Conservation (phyloP, 2,329 filamentous ascomycete species). For the Fusarium pseudonygamai region DNA sequence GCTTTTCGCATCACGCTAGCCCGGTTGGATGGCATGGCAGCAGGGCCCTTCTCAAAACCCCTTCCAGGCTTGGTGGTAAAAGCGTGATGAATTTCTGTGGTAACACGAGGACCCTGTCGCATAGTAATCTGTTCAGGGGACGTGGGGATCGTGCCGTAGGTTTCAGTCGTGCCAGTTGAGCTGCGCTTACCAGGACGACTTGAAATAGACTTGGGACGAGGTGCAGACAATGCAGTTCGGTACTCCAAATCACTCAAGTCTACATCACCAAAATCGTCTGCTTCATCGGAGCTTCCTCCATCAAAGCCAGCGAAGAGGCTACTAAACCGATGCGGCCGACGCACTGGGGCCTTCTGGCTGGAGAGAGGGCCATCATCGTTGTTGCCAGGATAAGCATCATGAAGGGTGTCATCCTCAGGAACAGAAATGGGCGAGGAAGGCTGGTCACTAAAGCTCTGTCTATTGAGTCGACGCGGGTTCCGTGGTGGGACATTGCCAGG, state of each 20-base stretch:
- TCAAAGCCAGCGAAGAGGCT: slow-evolving; percentile 91
- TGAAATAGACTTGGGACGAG: slow-evolving; percentile 59
- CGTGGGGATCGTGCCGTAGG: slow-evolving; percentile 48
- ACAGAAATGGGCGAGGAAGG: slow-evolving; percentile 58
- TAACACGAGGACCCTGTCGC: slow-evolving; percentile 45
- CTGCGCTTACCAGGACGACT: slow-evolving; percentile 54
- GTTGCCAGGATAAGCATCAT: slow-evolving; percentile 79
- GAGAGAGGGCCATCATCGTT: slow-evolving; percentile 82
- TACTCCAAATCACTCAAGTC: slow-evolving; percentile 75
- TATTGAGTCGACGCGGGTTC: slow-evolving; percentile 66
- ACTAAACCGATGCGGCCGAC: slow-evolving; percentile 78
- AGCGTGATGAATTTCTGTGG: slow-evolving; percentile 57
- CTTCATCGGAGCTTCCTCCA: slow-evolving; percentile 73
- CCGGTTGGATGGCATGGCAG: slow-evolving; percentile 52
- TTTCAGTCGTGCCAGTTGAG: slow-evolving; percentile 45
- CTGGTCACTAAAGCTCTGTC: slow-evolving; percentile 58
- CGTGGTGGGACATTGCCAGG: slow-evolving; percentile 66
- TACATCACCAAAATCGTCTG: slow-evolving; percentile 68
- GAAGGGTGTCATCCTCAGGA: slow-evolving; percentile 53
- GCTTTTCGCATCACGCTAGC: slow-evolving; percentile 77
- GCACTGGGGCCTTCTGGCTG: slow-evolving; percentile 66
- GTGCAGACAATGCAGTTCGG: slow-evolving; percentile 71
- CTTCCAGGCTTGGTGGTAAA: slow-evolving; percentile 51
- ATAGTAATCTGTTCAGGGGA: slow-evolving; percentile 55
- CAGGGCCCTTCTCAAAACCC: slow-evolving; percentile 51